Evolutionary conservation across 306 rosid genomes (phyloP), one percentile per base, ranked within the genome.

Genomic region (Hylodesmum podocarpum): DNA sequence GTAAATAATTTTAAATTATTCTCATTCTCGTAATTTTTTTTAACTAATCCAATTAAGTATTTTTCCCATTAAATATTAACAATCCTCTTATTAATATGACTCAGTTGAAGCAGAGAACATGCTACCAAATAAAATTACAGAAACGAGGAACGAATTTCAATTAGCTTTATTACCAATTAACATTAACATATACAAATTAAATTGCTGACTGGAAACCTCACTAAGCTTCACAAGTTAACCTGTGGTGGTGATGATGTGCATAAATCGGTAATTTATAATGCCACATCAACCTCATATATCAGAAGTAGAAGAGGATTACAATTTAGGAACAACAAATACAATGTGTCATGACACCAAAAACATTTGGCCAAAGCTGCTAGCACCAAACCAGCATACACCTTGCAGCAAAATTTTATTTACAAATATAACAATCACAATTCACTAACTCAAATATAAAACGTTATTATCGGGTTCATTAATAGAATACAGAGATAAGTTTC

Each of bases 321-420:
- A 27, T 12, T 27, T 37, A 0, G 39, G 27, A 21, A 61, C 44
- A 34, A 47, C 24, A 34, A 79, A 72, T 27, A 78, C 11, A 2
- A 31, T 4, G 24, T 57, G 53, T 43, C 46, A 53, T 10, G 14
- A 46, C 67, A 2, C 69, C 19, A 37, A 33, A 59, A 46, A 50
- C 66, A 22, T 41, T 7, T 29, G 2, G 51, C 69, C 53, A 41
- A 15, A 31, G 47, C 53, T 16, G 61, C 34, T 54, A 18, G 27
- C 31, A 44, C 65, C 58, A 40, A 39, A 28, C 67, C 29, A 61
- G 22, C 43, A 13, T 66, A 68, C 25, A 63, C 54, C 43, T 49
- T 46, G 36, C 62, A 41, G 67, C 12, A 80, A 53, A 76, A 66
- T 15, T 71, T 61, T 73, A 67, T 73, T 47, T 54, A 85, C 88